Base-by-base conservation (phyloP, 176 grass and related monocot genomes). In the Carex myosuroides region DNA sequence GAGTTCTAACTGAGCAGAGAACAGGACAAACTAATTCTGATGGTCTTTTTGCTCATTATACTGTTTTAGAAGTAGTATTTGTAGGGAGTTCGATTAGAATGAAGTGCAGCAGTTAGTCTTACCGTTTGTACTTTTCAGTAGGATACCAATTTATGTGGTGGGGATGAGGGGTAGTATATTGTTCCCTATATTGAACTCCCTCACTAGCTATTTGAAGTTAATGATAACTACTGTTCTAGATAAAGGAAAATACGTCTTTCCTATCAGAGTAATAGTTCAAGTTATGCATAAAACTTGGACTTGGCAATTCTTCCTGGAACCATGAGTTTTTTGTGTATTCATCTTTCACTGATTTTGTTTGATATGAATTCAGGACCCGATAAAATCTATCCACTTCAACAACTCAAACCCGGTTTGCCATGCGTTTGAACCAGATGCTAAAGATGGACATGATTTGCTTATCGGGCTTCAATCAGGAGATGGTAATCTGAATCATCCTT, bases 321-420 rank as follows among this genome's bases (percentile, higher is more conserved):
- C 48, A 30, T 53, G 22, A 76, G 12, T 78, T 78, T 4, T 18
- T 10, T 56, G 7, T 78, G 6, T 78, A 78, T 78, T 57, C 52
- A 78, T 32, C 50, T 26, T 81, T 79, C 83, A 59, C 82, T 90
- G 76, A 46, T 74, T 56, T 56, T 62, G 81, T 11, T 80, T 54
- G 79, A 66, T 76, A 64, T 81, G 60, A 29, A 83, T 82, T 76
- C 73, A 99, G 93, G 91, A 91, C 87, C 91, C 93, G 13, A 86
- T 99, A 22, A 99, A 96, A 78, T 85, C 91, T 20, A 96, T 99
- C 81, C 93, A 95, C 87, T 96, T 99, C 68, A 99, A 90, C 84
- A 92, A 84, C 52, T 94, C 87, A 2, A 92, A 92, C 53, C 93
- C 97, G 2, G 55, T 90, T 83, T 96, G 93, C 76, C 97, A 99